Evolutionary conservation across 2,329 filamentous ascomycete genomes (phyloP).

Genomic region (Samsoniella hepiali): DNA sequence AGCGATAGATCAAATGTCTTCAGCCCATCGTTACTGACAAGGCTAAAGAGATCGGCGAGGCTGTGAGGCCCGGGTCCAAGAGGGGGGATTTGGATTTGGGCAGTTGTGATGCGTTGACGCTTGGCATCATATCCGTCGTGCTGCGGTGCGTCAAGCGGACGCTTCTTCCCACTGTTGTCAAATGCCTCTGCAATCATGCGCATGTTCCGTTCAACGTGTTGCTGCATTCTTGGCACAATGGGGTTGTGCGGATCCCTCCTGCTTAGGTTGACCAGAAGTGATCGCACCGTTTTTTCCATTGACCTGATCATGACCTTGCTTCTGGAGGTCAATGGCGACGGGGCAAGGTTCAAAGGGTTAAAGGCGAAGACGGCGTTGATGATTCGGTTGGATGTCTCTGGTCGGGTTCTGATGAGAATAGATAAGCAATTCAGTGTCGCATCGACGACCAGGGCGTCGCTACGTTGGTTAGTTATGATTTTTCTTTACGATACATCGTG

Average conservation of each 20-base stretch:
- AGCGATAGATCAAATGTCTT: constrained; percentile 79
- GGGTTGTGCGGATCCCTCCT: constrained; percentile 84
- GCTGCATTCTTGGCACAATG: constrained; percentile 73
- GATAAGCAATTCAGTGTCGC: constrained; percentile 87
- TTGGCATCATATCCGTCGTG: constrained; percentile 77
- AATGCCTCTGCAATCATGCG: constrained; percentile 74
- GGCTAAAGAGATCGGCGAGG: constrained; percentile 79
- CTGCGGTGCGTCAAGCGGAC: constrained; percentile 67
- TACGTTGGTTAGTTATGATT: constrained; percentile 36
- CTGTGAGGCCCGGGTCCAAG: constrained; percentile 73
- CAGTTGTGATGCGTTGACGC: constrained; percentile 62
- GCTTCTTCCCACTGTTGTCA: constrained; percentile 76
- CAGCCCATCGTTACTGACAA: constrained; percentile 70
- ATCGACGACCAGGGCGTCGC: constrained; percentile 84
- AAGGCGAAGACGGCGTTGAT: constrained; percentile 83
- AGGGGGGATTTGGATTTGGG: constrained; percentile 59
- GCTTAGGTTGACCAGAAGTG: constrained; percentile 76
- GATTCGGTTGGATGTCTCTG: constrained; percentile 79
- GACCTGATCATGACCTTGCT: constrained; percentile 82
- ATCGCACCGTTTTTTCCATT: constrained; percentile 89
- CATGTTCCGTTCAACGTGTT: constrained; percentile 79
- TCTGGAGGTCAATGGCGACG: constrained; percentile 72
- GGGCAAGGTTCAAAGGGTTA: constrained; percentile 81
- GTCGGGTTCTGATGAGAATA: constrained; percentile 76
- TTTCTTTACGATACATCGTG: constrained; percentile 12